phyloP scores from a whole-genome alignment of 148 eudicot genomes.

The Dianthus caryophyllus region DNA sequence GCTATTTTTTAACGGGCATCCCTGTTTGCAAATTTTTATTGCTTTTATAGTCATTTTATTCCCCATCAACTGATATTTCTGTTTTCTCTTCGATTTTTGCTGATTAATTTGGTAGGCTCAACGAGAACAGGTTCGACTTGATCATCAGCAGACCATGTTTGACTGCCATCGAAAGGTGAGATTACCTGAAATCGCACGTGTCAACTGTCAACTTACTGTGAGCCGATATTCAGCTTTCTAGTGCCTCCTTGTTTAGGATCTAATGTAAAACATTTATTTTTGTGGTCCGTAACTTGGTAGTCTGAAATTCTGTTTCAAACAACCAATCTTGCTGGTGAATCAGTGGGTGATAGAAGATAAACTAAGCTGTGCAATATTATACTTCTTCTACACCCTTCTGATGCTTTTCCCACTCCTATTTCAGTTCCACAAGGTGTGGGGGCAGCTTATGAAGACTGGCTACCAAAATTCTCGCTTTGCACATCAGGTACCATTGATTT shows the following conservation, averaged over 20 bases:
- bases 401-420: conserved; percentile 7
- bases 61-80: neutral
- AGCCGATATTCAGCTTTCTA: neutral
- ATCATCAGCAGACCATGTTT: conserved; percentile 69
- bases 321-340: neutral
- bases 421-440: conserved; percentile 94
- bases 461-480: conserved; percentile 97
- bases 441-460: conserved; percentile 98
- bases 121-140: conserved; percentile 62
- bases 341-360: neutral
- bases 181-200: neutral
- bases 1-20: neutral
- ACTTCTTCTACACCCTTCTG: neutral
- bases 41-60: neutral
- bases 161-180: conserved; percentile 76
- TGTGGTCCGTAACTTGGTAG: neutral
- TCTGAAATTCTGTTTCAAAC: neutral
- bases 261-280: neutral
- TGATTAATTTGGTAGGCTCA: conserved; percentile 39
- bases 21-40: neutral
- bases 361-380: neutral
- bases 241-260: neutral
- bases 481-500: conserved; percentile 66
- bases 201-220: neutral
- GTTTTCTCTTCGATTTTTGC: conserved; percentile 4